These are phyloP conservation scores for Mortierella sp. DNA, from an alignment of 371 early-diverging fungal genomes.

Conservation along the genomic window DNA sequence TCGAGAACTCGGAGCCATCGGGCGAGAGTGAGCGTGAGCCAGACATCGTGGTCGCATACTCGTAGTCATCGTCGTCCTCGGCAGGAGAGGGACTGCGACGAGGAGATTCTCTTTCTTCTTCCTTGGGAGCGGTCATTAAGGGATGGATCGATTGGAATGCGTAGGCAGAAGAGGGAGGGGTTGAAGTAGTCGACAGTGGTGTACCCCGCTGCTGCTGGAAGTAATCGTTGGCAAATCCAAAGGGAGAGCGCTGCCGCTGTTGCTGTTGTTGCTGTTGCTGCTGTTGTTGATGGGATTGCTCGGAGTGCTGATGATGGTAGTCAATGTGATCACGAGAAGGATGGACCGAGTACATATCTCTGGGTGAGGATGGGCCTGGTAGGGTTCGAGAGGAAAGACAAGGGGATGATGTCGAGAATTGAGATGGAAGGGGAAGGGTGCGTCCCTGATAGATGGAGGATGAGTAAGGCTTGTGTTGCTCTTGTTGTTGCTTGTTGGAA, in stretches of 20 bases:
- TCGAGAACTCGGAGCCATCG: constrained; percentile 32
- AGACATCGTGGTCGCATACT: constrained; percentile 25
- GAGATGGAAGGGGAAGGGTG: constrained; percentile 2
- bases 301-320: constrained; percentile 12
- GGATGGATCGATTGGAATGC: constrained; percentile 21
- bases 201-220: constrained; percentile 19
- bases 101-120: constrained; percentile 16
- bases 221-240: constrained; percentile 13
- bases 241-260: constrained; percentile 20
- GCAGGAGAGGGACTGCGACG: not conserved
- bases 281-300: constrained; percentile 14
- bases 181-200: not conserved
- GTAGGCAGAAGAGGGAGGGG: constrained; percentile 8
- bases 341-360: constrained; percentile 21
- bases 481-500: constrained; percentile 11
- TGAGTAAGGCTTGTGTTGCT: constrained; percentile 14
- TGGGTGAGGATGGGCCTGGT: constrained; percentile 23
- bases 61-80: constrained; percentile 16
- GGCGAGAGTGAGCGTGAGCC: constrained; percentile 32
- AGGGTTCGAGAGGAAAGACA: constrained; percentile 14
- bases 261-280: constrained; percentile 19
- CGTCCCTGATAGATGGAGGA: constrained; percentile 17
- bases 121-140: constrained; percentile 26
- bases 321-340: constrained; percentile 24
- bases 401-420: constrained; percentile 12